Percentiles rank a stretch among this genome's conserved stretches.
phyloP scores from a whole-genome alignment of 768 basidiomycete genomes.

The Cytidiella melzeri region DNA sequence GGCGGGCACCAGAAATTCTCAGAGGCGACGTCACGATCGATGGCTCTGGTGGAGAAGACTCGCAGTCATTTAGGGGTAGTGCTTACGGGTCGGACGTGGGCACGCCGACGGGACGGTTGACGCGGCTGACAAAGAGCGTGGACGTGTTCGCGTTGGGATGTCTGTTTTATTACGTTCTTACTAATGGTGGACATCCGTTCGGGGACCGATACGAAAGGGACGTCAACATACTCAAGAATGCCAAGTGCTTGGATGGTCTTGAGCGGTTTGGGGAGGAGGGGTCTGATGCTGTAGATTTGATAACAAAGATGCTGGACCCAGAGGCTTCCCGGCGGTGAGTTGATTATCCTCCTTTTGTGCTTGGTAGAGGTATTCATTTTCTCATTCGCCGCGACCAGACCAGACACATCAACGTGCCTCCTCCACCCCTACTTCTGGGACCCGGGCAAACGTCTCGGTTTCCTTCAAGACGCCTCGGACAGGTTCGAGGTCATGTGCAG shows the following conservation, averaged over 20 bases:
- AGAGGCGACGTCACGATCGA: conserved; percentile 92
- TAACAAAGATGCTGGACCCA: conserved; percentile 69
- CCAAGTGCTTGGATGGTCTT: conserved; percentile 62
- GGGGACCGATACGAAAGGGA: conserved; percentile 93
- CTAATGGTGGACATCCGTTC: conserved; percentile 88
- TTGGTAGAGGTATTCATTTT: not conserved
- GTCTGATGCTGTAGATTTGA: conserved; percentile 81
- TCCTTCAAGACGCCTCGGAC: conserved; percentile 97
- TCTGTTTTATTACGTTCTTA: conserved; percentile 89
- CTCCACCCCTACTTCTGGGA: conserved; percentile 98
- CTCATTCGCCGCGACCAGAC: conserved; percentile 41
- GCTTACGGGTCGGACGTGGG: conserved; percentile 43
- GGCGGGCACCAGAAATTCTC: conserved; percentile 96
- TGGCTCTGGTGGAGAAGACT: conserved; percentile 57
- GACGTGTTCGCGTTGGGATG: conserved; percentile 97
- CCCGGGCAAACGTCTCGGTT: conserved; percentile 73
- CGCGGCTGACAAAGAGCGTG: conserved; percentile 87
- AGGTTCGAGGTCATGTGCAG: conserved; percentile 97
- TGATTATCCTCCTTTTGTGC: not conserved
- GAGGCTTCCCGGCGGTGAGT: conserved; percentile 71
- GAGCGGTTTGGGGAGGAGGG: conserved; percentile 90
- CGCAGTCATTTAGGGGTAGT: conserved; percentile 63
- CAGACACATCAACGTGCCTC: conserved; percentile 82
- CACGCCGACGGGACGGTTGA: conserved; percentile 39
- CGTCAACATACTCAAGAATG: conserved; percentile 84